These are phyloP conservation scores for Streptanthus diversifolius DNA, from an alignment of 345 rosid genomes.

Conservation along the genomic window DNA sequence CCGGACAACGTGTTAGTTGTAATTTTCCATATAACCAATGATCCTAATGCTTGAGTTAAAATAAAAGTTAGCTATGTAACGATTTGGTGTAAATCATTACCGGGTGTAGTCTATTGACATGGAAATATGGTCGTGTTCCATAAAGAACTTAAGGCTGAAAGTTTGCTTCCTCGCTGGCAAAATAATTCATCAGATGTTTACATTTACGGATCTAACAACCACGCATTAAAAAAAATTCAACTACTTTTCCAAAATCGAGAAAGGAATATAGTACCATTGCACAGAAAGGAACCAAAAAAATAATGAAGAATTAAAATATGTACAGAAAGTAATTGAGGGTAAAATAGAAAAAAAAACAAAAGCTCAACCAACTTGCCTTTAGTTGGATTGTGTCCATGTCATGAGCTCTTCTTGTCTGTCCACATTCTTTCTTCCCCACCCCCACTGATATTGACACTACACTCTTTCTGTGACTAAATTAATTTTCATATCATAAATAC, in stretches of 20 bases:
- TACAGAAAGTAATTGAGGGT: conserved; percentile 19
- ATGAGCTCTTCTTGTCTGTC: conserved; percentile 10
- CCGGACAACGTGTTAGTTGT: neutral
- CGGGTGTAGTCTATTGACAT: neutral
- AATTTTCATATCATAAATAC: neutral
- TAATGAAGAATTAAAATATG: neutral
- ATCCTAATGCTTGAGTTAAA: neutral
- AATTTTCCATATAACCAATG: neutral
- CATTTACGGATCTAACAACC: neutral
- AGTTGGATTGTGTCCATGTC: conserved; percentile 27
- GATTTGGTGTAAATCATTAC: neutral
- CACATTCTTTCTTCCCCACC: neutral
- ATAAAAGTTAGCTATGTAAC: neutral
- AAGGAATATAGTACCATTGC: conserved; percentile 7
- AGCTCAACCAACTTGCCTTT: conserved; percentile 22
- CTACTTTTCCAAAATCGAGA: neutral
- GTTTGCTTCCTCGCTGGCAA: neutral
- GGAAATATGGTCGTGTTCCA: neutral
- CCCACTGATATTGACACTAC: conserved; percentile 13
- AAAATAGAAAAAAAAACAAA: neutral
- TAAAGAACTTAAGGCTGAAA: neutral
- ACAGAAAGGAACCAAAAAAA: neutral
- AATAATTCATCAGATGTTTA: neutral
- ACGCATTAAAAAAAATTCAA: neutral
- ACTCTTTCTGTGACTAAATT: conserved; percentile 7